A percentile compares a stretch with the other conserved stretches of the same genome.
Evolutionary conservation across 495 filamentous ascomycete genomes (phyloP).

Genomic region (Aspergillus funiculosus): DNA sequence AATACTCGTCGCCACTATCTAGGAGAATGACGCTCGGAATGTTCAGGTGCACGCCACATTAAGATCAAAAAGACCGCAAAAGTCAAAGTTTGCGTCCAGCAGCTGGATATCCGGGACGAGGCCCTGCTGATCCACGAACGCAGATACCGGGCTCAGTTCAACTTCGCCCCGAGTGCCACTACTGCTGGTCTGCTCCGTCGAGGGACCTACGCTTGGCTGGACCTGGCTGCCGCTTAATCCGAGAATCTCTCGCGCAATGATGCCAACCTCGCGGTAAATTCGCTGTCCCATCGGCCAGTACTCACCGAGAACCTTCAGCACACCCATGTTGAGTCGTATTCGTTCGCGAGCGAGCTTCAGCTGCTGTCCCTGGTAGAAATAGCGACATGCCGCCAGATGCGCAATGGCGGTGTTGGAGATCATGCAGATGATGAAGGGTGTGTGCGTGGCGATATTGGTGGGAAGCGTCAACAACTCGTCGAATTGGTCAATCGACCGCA

Average conservation of each 20-base stretch:
- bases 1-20: too few species aligned
- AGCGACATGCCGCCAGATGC: slow-evolving; percentile 20
- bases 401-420: slow-evolving; percentile 22
- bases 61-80: slow-evolving; percentile 17
- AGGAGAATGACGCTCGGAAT: too few species aligned
- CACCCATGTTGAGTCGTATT: slow-evolving; percentile 20
- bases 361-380: slow-evolving; percentile 10
- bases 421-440: slow-evolving; percentile 24
- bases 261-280: slow-evolving; percentile 19
- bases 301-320: slow-evolving; percentile 19
- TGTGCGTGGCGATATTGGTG: slow-evolving; percentile 16
- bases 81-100: slow-evolving; percentile 10
- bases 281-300: slow-evolving; percentile 18
- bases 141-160: neutral
- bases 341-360: slow-evolving; percentile 14
- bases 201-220: neutral
- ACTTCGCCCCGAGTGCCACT: neutral
- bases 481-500: slow-evolving; percentile 16
- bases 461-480: slow-evolving; percentile 19
- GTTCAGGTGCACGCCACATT: neutral
- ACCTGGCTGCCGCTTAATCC: slow-evolving; percentile 13
- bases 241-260: slow-evolving; percentile 20
- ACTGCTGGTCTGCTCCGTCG: neutral
- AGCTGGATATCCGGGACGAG: slow-evolving; percentile 4
- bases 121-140: neutral